Base-by-base conservation (phyloP, 2,329 filamentous ascomycete genomes). In the Emericellopsis cladophorae region DNA sequence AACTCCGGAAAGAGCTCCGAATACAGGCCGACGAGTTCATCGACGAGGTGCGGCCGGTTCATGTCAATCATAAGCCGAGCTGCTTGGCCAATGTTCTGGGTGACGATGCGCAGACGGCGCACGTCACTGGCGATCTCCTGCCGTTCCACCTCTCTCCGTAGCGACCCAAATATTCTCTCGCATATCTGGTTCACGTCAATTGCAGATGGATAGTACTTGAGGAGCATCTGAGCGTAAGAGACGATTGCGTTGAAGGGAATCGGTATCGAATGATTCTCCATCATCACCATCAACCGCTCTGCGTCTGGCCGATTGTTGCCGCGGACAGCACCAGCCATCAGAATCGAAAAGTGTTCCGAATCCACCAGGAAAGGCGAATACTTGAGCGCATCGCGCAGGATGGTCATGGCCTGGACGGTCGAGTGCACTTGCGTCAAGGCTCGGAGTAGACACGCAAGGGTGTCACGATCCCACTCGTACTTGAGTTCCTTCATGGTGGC, bases 1-100 rank as follows among this genome's bases (percentile, higher is more conserved):
- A 54, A 50, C 15, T 59, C 45, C 1, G 61, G 60, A 23, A 68
- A 60, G 16, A 64, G 50, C 36, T 58, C 55, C 24, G 60, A 58
- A 49, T 76, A 83, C 38, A 73, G 54, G 24, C 70, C 61, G 47
- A 80, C 68, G 6, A 86, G 59, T 41, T 74, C 61, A 45, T 71
- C 60, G 14, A 74, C 72, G 6, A 21, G n/a, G n/a, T 35, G 26
- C 26, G 26, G 26, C 26, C 6, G 26, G 26, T 29, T 29, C 26
- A 61, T 49, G 33, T 58, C 50, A 1, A 60, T 53, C 21, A 67
- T 48, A 2, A 65, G 50, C 23, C 46, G 44, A 33, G 60, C 52
- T 14, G 58, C 60, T 29, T 53, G 56, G 18, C 55, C 59, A 14
- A 64, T 44, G 18, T 47, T 42, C 14, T 48, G 48, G 5, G 54